Evolutionary conservation across 1,284 basidiomycete genomes (phyloP).

Genomic region (Megacollybia platyphylla): DNA sequence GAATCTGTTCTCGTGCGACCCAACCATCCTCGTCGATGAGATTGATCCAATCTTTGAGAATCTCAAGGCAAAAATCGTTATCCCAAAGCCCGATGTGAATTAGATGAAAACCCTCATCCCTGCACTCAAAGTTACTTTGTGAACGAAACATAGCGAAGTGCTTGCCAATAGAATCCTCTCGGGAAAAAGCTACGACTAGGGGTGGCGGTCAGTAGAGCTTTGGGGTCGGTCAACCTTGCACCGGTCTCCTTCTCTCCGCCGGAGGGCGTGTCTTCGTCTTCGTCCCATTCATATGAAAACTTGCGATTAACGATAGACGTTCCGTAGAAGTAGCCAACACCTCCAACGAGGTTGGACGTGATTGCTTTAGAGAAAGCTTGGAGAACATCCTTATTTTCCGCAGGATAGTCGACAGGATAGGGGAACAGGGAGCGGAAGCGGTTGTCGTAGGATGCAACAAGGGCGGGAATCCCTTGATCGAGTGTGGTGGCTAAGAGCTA

Average conservation of each 20-base stretch:
- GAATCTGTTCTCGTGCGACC: slow-evolving; percentile 91
- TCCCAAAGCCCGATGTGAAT: slow-evolving; percentile 88
- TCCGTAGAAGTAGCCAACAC: slow-evolving; percentile 93
- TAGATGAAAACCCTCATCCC: slow-evolving; percentile 95
- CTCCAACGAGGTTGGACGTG: slow-evolving; percentile 82
- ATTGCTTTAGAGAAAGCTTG: slow-evolving; percentile 75
- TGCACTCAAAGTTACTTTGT: slow-evolving; percentile 13
- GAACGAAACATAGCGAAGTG: not conserved
- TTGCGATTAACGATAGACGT: slow-evolving; percentile 75
- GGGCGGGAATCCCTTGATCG: slow-evolving; percentile 56
- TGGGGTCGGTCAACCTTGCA: slow-evolving; percentile 65
- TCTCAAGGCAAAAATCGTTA: slow-evolving; percentile 82
- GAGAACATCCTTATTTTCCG: slow-evolving; percentile 34
- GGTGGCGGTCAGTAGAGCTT: slow-evolving; percentile 79
- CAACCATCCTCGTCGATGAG: slow-evolving; percentile 90
- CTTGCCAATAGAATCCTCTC: slow-evolving; percentile 87
- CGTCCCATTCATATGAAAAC: slow-evolving; percentile 83
- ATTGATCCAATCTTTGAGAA: slow-evolving; percentile 80
- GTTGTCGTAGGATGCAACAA: slow-evolving; percentile 48
- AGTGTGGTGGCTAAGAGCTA: slow-evolving; percentile 34
- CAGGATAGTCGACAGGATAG: slow-evolving; percentile 39
- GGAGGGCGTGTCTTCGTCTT: slow-evolving; percentile 45
- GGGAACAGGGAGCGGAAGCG: slow-evolving; percentile 67
- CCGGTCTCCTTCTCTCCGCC: slow-evolving; percentile 21
- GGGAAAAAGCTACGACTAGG: slow-evolving; percentile 94